These are phyloP conservation scores for Phoma herbarum DNA, from an alignment of 2,329 filamentous ascomycete species.

Conservation along the genomic window DNA sequence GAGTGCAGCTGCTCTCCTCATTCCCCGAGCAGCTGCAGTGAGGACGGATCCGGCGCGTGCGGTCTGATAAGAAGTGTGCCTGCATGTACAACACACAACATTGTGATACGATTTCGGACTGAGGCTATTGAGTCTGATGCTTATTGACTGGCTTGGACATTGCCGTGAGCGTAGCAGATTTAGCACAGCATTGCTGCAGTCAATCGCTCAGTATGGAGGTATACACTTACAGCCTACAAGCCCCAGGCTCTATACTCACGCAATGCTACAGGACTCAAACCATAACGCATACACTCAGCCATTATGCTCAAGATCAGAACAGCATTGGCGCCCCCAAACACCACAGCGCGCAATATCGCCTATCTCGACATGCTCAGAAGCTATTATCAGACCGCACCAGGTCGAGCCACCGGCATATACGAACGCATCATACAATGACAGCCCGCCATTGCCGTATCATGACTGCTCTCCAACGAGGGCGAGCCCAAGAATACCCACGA, in stretches of 20 bases:
- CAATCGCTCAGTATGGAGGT: constrained; percentile 17
- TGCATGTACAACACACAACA: constrained; percentile 16
- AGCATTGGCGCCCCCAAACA: not conserved
- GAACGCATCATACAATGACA: constrained; percentile 2
- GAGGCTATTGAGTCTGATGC: not conserved
- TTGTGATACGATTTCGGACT: constrained; percentile 1
- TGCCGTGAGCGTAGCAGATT: constrained; percentile 1
- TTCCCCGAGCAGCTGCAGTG: constrained; percentile 13
- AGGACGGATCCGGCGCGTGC: constrained; percentile 15
- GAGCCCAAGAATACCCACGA: not conserved
- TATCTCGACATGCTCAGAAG: not conserved
- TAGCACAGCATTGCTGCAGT: constrained; percentile 7
- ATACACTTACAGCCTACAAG: not conserved
- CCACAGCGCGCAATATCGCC: constrained; percentile 1
- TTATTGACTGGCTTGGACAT: constrained; percentile 12
- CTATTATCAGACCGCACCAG: not conserved
- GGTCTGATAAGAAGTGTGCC: constrained; percentile 1
- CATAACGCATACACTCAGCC: not conserved
- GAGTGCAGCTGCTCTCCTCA: constrained; percentile 20
- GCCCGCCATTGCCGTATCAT: constrained; percentile 16
- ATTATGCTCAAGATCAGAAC: not conserved
- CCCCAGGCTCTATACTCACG: not conserved
- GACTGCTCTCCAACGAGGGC: constrained; percentile 11
- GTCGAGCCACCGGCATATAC: constrained; percentile 14
- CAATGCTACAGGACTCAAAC: constrained; percentile 1